Evolutionary conservation across 1,284 basidiomycete species (phyloP).

Genomic region (Ceratobasidium sp.): DNA sequence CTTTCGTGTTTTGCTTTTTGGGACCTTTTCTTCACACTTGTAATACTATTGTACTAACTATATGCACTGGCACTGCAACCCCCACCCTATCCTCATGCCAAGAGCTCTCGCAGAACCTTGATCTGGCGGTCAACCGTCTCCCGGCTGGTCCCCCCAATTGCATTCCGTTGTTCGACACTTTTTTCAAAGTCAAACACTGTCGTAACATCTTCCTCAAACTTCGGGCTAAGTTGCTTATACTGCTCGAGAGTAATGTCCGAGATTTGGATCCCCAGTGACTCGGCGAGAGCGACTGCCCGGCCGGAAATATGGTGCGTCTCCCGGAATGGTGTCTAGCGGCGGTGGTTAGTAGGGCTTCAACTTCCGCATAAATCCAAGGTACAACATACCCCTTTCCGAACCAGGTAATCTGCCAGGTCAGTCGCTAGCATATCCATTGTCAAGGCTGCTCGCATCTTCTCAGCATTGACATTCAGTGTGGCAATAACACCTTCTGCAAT

Average conservation of each 20-base stretch:
- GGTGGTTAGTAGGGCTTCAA: too few relatives aligned
- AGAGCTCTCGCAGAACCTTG: slow-evolving; percentile 70
- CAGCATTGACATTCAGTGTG: slow-evolving; percentile 87
- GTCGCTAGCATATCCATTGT: slow-evolving; percentile 99
- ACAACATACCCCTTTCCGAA: slow-evolving; percentile 90
- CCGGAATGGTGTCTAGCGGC: slow-evolving; percentile 82
- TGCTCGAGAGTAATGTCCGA: slow-evolving; percentile 86
- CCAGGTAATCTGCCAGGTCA: slow-evolving; percentile 97
- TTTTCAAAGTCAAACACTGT: slow-evolving; percentile 92
- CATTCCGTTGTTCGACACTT: slow-evolving; percentile 93
- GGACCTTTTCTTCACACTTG: slow-evolving; percentile 17
- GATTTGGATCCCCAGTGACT: slow-evolving; percentile 83
- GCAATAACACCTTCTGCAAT: slow-evolving; percentile 96
- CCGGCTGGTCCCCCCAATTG: slow-evolving; percentile 92
- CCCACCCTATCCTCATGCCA: slow-evolving; percentile 53
- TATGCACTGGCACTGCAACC: neutral
- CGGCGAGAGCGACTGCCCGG: slow-evolving; percentile 93
- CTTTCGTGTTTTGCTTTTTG: slow-evolving; percentile 17
- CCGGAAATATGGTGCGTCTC: slow-evolving; percentile 99
- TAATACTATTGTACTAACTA: slow-evolving; percentile 41
- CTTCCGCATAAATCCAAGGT: slow-evolving; percentile 11
- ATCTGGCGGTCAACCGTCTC: slow-evolving; percentile 91
- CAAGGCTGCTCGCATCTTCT: slow-evolving; percentile 90
- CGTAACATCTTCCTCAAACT: slow-evolving; percentile 87
- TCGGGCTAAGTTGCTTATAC: slow-evolving; percentile 79